Evolutionary conservation across 108 stramenopile genomes (phyloP).

Genomic region (Heterococcus sp.): DNA sequence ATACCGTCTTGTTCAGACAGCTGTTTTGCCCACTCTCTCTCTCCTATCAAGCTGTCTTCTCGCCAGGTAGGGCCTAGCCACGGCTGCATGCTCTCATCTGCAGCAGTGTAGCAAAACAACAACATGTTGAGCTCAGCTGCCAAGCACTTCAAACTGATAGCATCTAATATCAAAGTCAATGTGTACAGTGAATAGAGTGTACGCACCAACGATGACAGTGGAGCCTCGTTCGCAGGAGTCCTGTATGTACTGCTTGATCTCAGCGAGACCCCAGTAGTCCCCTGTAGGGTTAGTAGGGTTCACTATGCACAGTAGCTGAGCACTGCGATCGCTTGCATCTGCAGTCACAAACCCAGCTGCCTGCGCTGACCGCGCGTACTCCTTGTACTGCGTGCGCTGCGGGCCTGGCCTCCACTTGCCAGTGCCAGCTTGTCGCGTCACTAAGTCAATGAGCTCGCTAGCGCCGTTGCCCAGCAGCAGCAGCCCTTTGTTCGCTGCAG

Average conservation of each 20-base stretch:
- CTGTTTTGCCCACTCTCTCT: constrained; percentile 19
- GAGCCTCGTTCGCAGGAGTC: constrained; percentile 24
- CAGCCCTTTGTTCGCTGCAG: constrained; percentile 4
- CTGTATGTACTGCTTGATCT: constrained; percentile 40
- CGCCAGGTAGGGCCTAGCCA: constrained; percentile 42
- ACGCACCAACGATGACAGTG: constrained; percentile 45
- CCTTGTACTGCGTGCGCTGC: constrained; percentile 44
- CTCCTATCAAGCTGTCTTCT: constrained; percentile 24
- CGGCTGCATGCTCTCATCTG: constrained; percentile 52
- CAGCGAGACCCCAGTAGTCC: constrained; percentile 35
- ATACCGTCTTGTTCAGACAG: constrained; percentile 29
- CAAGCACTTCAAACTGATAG: no score
- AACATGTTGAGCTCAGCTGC: background rate
- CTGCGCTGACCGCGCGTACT: constrained; percentile 41
- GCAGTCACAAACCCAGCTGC: constrained; percentile 33
- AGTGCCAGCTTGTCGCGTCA: constrained; percentile 31
- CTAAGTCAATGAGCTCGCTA: constrained; percentile 41
- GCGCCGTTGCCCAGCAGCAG: constrained; percentile 44
- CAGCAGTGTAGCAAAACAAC: background rate
- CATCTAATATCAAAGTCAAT: background rate
- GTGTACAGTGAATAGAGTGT: background rate
- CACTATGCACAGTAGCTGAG: constrained; percentile 38
- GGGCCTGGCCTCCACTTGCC: constrained; percentile 41
- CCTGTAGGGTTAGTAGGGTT: constrained; percentile 51
- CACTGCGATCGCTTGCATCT: constrained; percentile 4